Conservation (phyloP, 768 basidiomycete species). For the Calocybe indica region DNA sequence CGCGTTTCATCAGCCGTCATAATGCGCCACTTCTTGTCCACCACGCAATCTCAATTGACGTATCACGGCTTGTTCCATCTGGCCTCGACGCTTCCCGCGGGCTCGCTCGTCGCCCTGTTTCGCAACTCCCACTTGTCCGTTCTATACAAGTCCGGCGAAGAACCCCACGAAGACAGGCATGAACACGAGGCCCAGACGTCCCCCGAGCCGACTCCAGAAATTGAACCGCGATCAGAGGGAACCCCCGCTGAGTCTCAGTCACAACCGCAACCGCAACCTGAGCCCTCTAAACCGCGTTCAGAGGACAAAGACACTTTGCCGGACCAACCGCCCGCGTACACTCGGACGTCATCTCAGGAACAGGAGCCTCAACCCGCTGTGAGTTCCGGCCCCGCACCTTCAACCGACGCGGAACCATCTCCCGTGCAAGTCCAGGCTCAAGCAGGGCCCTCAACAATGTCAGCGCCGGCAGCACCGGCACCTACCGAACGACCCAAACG, state of each 20-base stretch:
- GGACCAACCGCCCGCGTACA: constrained; percentile 2
- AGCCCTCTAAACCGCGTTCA: not conserved
- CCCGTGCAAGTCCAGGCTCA: not conserved
- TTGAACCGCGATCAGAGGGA: not conserved
- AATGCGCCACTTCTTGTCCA: constrained; percentile 63
- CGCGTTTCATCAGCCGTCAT: constrained; percentile 45
- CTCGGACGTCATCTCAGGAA: not conserved
- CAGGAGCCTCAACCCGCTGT: too few relatives aligned
- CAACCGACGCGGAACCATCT: constrained; percentile 1
- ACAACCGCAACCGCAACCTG: not conserved
- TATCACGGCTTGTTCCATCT: constrained; percentile 85
- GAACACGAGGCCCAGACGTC: too few relatives aligned
- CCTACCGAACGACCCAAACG: not conserved
- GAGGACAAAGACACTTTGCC: not conserved
- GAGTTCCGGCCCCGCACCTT: constrained; percentile 8
- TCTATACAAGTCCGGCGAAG: constrained; percentile 52
- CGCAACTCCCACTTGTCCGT: constrained; percentile 88
- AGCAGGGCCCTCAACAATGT: not conserved
- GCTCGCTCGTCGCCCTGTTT: constrained; percentile 76
- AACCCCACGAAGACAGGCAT: constrained; percentile 1
- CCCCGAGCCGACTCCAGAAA: not conserved
- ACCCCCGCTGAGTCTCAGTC: not conserved
- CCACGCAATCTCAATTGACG: constrained; percentile 76
- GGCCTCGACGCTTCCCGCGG: constrained; percentile 51
- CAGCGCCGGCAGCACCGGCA: not conserved